A percentile compares a stretch with the other conserved stretches of the same genome.
phyloP scores from a whole-genome alignment of 257 asterid genomes.

The Echites panduratus region DNA sequence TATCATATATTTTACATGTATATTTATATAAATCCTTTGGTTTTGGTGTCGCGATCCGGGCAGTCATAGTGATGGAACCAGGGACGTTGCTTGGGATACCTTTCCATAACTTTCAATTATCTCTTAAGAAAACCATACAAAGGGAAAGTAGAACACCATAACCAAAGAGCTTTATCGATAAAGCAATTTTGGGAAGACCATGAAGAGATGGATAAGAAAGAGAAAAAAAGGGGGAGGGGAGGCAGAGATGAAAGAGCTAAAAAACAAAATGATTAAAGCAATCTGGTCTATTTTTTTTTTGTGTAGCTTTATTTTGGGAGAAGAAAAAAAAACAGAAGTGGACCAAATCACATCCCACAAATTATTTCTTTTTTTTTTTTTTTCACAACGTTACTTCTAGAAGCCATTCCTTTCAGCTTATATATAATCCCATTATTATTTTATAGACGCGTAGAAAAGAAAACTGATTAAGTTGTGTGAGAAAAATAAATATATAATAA shows the following conservation, averaged over 20 bases:
- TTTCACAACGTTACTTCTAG: background rate
- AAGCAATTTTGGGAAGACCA: background rate
- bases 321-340: background rate
- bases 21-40: too few relatives aligned
- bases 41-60: background rate
- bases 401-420: background rate
- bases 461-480: too few relatives aligned
- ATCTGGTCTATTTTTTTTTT: background rate
- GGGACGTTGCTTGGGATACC: slow-evolving; percentile 6
- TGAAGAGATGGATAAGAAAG: background rate
- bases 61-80: background rate
- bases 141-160: background rate
- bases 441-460: too few relatives aligned
- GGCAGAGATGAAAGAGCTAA: background rate
- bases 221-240: too few relatives aligned
- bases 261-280: background rate
- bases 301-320: background rate
- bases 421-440: too few relatives aligned
- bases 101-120: background rate
- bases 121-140: background rate
- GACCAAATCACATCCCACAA: background rate
- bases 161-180: background rate
- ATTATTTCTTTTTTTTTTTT: background rate
- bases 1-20: too few relatives aligned
- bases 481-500: too few relatives aligned